phyloP scores from a whole-genome alignment of 208 protist genomes.

The Trypanosoma mega region DNA sequence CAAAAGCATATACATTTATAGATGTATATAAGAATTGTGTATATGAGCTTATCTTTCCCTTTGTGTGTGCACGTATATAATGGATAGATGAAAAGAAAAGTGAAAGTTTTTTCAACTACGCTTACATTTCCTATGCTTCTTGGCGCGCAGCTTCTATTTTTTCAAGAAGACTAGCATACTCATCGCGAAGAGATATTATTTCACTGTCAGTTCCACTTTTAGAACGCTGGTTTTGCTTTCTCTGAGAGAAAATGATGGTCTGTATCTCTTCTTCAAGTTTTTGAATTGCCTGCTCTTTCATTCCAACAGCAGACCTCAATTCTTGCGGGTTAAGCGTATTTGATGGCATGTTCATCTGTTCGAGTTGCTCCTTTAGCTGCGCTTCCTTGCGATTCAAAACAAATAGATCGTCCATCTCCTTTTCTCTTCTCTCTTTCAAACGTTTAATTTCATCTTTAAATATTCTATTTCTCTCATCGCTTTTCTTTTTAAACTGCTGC shows the following conservation, averaged over 20 bases:
- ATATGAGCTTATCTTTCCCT: too few species aligned
- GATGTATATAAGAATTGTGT: not conserved
- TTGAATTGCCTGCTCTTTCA: conserved; percentile 41
- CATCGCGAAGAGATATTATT: conserved; percentile 56
- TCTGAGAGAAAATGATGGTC: conserved; percentile 21
- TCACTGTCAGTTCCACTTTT: conserved; percentile 22
- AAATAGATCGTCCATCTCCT: conserved; percentile 34
- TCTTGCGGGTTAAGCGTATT: conserved; percentile 31
- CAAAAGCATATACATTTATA: conserved; percentile 10
- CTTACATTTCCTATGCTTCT: conserved; percentile 1
- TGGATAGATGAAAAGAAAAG: too few species aligned
- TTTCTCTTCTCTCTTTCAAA: conserved; percentile 64
- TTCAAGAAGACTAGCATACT: conserved; percentile 76
- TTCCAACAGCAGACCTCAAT: conserved; percentile 43
- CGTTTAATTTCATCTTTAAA: conserved; percentile 63
- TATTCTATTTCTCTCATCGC: conserved; percentile 61
- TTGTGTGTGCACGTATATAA: too few species aligned
- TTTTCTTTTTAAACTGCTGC: conserved; percentile 53
- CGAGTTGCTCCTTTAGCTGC: conserved; percentile 46
- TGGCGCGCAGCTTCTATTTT: conserved; percentile 42
- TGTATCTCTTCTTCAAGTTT: conserved; percentile 46
- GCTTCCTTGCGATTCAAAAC: conserved; percentile 38
- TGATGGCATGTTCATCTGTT: conserved; percentile 23
- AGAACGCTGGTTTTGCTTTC: conserved; percentile 6
- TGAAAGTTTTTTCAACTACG: not conserved